phyloP scores from a whole-genome alignment of 148 eudicot species.

The Chenopodium berlandieri region DNA sequence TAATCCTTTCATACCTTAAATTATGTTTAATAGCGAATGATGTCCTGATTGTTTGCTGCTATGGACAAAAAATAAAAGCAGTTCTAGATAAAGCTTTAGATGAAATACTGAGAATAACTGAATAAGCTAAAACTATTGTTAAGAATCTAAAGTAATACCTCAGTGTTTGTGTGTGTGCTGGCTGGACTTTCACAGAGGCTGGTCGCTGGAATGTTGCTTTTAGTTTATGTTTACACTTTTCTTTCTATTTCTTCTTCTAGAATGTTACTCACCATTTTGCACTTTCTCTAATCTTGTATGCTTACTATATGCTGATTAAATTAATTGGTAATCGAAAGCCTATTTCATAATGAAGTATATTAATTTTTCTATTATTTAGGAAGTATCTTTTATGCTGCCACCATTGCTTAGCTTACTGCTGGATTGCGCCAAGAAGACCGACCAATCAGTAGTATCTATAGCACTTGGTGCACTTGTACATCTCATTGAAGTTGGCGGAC shows the following conservation, averaged over 20 bases:
- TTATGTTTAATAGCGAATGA: not conserved
- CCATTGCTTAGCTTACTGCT: slow-evolving; percentile 82
- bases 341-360: not conserved
- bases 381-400: slow-evolving; percentile 96
- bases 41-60: not conserved
- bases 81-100: not conserved
- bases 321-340: not conserved
- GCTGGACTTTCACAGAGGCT: not conserved
- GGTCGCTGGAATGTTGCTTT: not conserved
- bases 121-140: not conserved
- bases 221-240: not conserved
- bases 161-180: not conserved
- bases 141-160: not conserved
- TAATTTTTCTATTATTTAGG: slow-evolving; percentile 41
- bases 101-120: no score
- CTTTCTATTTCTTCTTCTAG: not conserved
- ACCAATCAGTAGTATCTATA: slow-evolving; percentile 91
- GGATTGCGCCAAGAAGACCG: slow-evolving; percentile 95
- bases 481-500: slow-evolving; percentile 98
- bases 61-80: not conserved
- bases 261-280: not conserved
- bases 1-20: not conserved
- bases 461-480: slow-evolving; percentile 96
- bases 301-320: not conserved
- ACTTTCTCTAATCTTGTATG: not conserved